phyloP scores from a whole-genome alignment of 495 filamentous ascomycete genomes.

The Amniculicola lignicola region DNA sequence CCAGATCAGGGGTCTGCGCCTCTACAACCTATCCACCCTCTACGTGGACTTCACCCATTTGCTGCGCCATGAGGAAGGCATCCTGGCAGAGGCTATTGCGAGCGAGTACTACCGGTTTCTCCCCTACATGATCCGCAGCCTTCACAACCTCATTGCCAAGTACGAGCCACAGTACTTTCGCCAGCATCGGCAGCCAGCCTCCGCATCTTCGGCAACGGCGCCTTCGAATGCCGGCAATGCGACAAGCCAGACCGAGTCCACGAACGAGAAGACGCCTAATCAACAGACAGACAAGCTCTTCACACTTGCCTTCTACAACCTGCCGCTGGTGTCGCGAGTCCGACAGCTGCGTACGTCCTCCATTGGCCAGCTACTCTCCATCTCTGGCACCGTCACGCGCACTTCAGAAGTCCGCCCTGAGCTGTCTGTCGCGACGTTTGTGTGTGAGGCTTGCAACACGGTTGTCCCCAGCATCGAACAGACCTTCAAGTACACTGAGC shows the following conservation, averaged over 20 bases:
- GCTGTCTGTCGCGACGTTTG: constrained; percentile 85
- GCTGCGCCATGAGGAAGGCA: constrained; percentile 59
- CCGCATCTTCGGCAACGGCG: constrained; percentile 55
- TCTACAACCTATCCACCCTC: constrained; percentile 85
- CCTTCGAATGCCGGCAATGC: constrained; percentile 66
- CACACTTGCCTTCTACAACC: constrained; percentile 90
- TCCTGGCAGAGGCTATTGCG: constrained; percentile 77
- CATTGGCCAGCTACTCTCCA: constrained; percentile 87
- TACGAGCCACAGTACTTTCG: constrained; percentile 92
- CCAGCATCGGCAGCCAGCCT: constrained; percentile 76
- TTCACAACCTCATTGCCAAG: constrained; percentile 91
- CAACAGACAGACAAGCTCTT: constrained; percentile 97
- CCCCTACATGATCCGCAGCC: constrained; percentile 81
- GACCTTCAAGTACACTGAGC: constrained; percentile 95
- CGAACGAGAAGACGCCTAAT: constrained; percentile 71
- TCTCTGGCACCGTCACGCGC: constrained; percentile 93
- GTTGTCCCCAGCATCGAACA: constrained; percentile 90
- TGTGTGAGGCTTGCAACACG: constrained; percentile 79
- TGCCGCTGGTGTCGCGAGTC: constrained; percentile 88
- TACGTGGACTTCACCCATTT: constrained; percentile 96
- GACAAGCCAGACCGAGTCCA: constrained; percentile 61
- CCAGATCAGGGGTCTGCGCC: constrained; percentile 85
- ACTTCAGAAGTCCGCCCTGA: constrained; percentile 97
- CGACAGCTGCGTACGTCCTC: constrained; percentile 85
- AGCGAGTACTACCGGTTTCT: constrained; percentile 92